Evolutionary conservation across 2,329 filamentous ascomycete species (phyloP), one percentile per base, ranked within the genome.

Genomic region (Apiospora koreana): DNA sequence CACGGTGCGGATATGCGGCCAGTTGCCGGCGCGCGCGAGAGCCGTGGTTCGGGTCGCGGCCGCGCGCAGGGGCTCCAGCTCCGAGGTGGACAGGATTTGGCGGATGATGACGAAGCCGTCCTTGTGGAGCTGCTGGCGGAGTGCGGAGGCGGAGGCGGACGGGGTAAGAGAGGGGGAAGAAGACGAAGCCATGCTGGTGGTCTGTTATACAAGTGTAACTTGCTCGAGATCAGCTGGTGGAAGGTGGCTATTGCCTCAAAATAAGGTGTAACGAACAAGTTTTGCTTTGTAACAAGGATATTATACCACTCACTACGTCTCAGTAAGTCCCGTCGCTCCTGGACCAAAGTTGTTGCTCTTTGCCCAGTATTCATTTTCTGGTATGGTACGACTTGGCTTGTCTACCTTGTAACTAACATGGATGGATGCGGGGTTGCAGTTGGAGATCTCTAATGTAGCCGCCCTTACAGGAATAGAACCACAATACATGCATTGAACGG

Each of bases 1-100:
- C 2, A 96, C 88, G 0, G 93, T 95, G 73, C 94, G 92, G 77
- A 97, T 90, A 81, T 92, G 87, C 3, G 93, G 93, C 94, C 94
- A 97, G 72, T 86, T 77, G 46, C 94, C 94, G n/a, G 83, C 75
- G 73, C 93, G 89, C 54, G 93, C 92, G 54, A 89, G 83, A 2
- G 82, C 78, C 25, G 90, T 89, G n/a, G 88, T 87, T 70, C 86
- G 80, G 43, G 83, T 78, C 67, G 90, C 88, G 54, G 91, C 91
- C 69, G 79, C 77, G 75, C 90, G 91, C 73, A 95, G 89, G 25
- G 82, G 76, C 31, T 83, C 72, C 62, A 96, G 83, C 71, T 90
- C 84, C 23, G 81, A 70, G 2, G 85, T 80, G 70, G 85, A 81
- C 75, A 97, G 85, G 73, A 93, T 84, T 45, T 86, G 87, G 50